Base-by-base conservation (phyloP, 495 filamentous ascomycete genomes). In the Talaromyces trachyspermus region DNA sequence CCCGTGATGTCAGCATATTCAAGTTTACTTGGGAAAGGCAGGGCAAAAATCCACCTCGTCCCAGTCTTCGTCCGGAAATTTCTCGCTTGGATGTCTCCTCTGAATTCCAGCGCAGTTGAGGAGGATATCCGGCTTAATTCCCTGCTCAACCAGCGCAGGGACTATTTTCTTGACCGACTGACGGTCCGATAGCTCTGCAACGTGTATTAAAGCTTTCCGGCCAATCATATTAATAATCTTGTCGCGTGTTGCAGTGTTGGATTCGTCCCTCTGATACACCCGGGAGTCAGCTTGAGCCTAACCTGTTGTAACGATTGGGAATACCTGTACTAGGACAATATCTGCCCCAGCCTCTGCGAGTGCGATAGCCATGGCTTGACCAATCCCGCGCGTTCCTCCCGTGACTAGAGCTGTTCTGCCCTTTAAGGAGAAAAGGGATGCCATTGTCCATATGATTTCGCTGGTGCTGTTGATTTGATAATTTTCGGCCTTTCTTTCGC, bases 21-120 rank as follows among this genome's bases (percentile, higher is more conserved):
- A n/a, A n/a, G n/a, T n/a, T 43, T 26, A 5, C 8, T 22, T 30
- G 40, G 2, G 10, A 11, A 26, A 17, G 18, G 14, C 30, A 38
- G 20, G n/a, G 41, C n/a, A 22, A 18, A 25, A 41, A 56, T 56
- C 41, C 44, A 80, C 78, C 63, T 86, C 81, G 55, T 86, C 78
- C 78, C 88, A 96, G 68, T 95, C 89, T 37, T 73, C 68, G 51
- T 85, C 79, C 0, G 89, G 90, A 64, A 95, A 96, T 49, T 74
- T 47, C 40, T 89, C 78, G 39, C 81, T 77, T 0, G 89, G 78
- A 56, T 95, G 85, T 9, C 90, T 75, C 23, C 81, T 72, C 58
- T 95, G 86, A 62, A 95, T 89, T 14, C 89, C 89, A 9, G 86
- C 89, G 63, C 84, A 88, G 68, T 89, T 95, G 45, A 95, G 66